phyloP scores from a whole-genome alignment of 441 rosid species.

The Bocquillonia castaneifolia region DNA sequence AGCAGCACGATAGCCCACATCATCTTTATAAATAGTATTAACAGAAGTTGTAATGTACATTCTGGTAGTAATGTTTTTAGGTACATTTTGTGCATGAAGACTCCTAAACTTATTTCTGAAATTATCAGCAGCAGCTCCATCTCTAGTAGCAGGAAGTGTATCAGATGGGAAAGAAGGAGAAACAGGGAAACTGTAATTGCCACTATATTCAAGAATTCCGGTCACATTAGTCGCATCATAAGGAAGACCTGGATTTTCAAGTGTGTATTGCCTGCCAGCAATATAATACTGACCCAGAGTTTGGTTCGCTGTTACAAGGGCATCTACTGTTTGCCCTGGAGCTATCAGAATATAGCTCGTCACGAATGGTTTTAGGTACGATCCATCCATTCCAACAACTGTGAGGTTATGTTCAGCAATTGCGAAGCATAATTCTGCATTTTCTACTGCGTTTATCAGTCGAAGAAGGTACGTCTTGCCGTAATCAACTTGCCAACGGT shows the following conservation, averaged over 20 bases:
- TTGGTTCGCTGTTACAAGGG: neutral
- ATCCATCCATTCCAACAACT: neutral
- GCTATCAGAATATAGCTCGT: neutral
- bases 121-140: neutral
- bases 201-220: conserved; percentile 2
- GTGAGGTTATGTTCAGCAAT: neutral
- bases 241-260: neutral
- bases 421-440: neutral
- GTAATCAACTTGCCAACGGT: neutral
- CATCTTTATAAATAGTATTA: neutral
- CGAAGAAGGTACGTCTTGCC: conserved; percentile 2
- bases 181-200: neutral
- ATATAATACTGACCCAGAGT: neutral
- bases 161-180: neutral
- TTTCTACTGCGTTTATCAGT: neutral
- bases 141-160: neutral
- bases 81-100: neutral
- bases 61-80: neutral
- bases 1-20: conserved; percentile 18
- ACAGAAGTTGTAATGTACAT: neutral
- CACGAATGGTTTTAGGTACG: neutral
- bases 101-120: neutral
- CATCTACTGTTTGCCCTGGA: conserved; percentile 3
- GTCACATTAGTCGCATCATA: neutral
- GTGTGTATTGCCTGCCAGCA: neutral